Base-by-base conservation (phyloP, 352 stramenopile species). In the Globisporangium carolinianum region DNA sequence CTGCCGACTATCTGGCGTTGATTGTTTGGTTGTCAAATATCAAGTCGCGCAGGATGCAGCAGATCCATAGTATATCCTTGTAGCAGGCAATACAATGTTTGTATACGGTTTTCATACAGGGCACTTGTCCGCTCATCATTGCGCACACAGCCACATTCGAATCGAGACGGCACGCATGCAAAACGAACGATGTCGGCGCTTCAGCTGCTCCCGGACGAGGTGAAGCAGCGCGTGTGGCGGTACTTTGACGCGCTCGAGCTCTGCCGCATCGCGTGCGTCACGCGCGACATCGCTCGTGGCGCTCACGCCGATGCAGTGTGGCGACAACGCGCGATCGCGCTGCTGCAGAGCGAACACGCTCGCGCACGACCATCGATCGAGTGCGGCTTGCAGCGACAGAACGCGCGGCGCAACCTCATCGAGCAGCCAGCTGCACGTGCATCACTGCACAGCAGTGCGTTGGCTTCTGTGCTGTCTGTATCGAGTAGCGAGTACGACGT, bases 171-270 rank as follows among this genome's bases (percentile, higher is more conserved):
- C 24, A 32, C 24, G 24, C 24, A 32, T 32, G 24, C 24, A 32
- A 32, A 32, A 3, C 24, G 24, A 32, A 49, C 8, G 8, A 58
- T 7, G 17, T 79, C 24, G 24, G 24, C 83, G 76, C 51, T 89
- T 51, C 47, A 56, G 37, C n/a, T 65, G 58, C 73, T 89, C 35
- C 69, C 67, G 51, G 69, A 80, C 63, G 79, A 89, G 56, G 86
- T 75, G 63, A 87, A 86, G 68, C 73, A 81, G 62, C 46, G 70
- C 17, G 59, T 89, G 53, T 89, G 79, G 79, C 47, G 57, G 42
- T 80, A 75, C 49, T 60, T 89, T 11, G 76, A 62, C 51, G 67
- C 74, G 24, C 45, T 42, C 18, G 72, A 80, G 61, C 75, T 89
- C n/a, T 89, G 79, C 57, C 76, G 69, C 53, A 35, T 82, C 49